phyloP scores from a whole-genome alignment of 2,329 filamentous ascomycete genomes.

The Paecilomyces variotii region DNA sequence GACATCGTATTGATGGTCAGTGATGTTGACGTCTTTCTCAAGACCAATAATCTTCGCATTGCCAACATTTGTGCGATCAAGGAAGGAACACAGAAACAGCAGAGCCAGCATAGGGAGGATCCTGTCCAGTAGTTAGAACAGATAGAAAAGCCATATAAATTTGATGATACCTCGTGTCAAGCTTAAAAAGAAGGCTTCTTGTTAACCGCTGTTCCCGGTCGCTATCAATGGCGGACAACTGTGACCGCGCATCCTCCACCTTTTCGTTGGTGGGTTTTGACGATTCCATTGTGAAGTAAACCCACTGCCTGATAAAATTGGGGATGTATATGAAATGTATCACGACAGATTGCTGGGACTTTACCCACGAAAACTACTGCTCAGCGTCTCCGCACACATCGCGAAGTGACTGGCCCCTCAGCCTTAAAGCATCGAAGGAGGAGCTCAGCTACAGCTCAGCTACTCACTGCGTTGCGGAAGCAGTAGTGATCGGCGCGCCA shows the following conservation, averaged over 20 bases:
- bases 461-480: no score
- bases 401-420: no score
- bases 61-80: slow-evolving; percentile 65
- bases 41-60: slow-evolving; percentile 61
- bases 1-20: slow-evolving; percentile 55
- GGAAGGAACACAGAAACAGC: slow-evolving; percentile 57
- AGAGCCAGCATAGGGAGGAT: slow-evolving; percentile 57
- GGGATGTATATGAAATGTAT: no score
- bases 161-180: slow-evolving; percentile 42
- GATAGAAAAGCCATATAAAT: not conserved
- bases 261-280: not conserved
- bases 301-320: not conserved
- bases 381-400: no score
- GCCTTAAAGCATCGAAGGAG: no score
- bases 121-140: slow-evolving; percentile 24
- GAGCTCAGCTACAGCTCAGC: no score
- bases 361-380: no score
- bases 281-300: slow-evolving; percentile 2
- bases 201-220: not conserved
- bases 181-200: slow-evolving; percentile 43
- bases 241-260: not conserved
- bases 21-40: slow-evolving; percentile 50
- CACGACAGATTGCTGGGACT: no score
- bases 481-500: no score
- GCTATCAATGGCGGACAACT: not conserved